Evolutionary conservation across 805 yeast species (phyloP).

Genomic region (Barnettozyma botsteinii): DNA sequence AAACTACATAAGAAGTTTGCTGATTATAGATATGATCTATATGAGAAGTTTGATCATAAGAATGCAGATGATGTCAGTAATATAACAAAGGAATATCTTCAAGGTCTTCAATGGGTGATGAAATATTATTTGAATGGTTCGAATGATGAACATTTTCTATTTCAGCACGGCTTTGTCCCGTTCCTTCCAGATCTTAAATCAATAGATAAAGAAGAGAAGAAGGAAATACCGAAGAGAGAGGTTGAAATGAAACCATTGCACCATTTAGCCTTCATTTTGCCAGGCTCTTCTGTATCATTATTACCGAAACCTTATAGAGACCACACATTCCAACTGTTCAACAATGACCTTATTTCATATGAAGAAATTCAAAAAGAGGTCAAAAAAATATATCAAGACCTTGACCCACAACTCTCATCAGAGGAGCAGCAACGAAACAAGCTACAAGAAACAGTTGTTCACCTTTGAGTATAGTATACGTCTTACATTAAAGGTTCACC

Average conservation of each 20-base stretch:
- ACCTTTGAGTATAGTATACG: no score
- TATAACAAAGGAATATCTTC: constrained; percentile 67
- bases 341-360: background rate
- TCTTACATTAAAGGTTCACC: no score
- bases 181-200: constrained; percentile 79
- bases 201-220: constrained; percentile 43
- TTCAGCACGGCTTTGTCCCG: constrained; percentile 79
- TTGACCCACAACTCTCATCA: constrained; percentile 1
- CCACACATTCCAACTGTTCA: background rate
- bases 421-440: constrained; percentile 1
- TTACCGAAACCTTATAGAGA: constrained; percentile 12
- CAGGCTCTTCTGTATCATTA: constrained; percentile 3
- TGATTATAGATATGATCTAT: constrained; percentile 73
- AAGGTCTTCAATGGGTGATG: constrained; percentile 92
- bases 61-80: constrained; percentile 41
- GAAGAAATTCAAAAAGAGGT: background rate
- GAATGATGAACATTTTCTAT: constrained; percentile 88
- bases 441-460: no score
- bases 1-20: constrained; percentile 62
- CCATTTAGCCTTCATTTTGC: constrained; percentile 14
- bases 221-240: constrained; percentile 54
- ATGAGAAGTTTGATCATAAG: constrained; percentile 54
- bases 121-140: constrained; percentile 79
- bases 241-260: constrained; percentile 12
- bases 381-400: background rate